Evolutionary conservation across 2,329 filamentous ascomycete genomes (phyloP).

Genomic region (Allantophomopsis lycopodina): DNA sequence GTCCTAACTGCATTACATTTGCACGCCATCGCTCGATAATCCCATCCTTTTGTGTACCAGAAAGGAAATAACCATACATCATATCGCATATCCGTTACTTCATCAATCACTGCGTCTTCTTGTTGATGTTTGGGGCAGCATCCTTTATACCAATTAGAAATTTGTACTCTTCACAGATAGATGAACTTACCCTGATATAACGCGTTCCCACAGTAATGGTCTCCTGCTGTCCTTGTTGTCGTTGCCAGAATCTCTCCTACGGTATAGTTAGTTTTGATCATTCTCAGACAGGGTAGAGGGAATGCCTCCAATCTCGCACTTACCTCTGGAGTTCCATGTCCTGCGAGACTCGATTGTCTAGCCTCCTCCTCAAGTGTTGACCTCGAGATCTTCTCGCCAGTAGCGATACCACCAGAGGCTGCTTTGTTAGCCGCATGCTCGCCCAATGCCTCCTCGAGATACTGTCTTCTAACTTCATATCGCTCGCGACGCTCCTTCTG

Average conservation of each 20-base stretch:
- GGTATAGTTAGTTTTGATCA: neutral
- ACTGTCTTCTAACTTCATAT: conserved; percentile 30
- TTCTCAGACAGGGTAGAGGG: no score
- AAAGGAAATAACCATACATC: no score
- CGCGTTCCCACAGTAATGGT: conserved; percentile 40
- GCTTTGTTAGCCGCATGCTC: conserved; percentile 36
- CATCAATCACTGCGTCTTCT: conserved; percentile 7
- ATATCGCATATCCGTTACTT: neutral
- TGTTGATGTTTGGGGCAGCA: conserved; percentile 6
- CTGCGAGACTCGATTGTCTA: conserved; percentile 31
- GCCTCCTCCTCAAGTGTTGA: conserved; percentile 51
- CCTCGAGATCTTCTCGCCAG: conserved; percentile 49
- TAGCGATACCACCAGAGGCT: conserved; percentile 30
- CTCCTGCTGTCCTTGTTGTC: conserved; percentile 42
- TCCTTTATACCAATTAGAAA: neutral
- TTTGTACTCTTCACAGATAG: neutral
- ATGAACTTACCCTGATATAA: conserved; percentile 31
- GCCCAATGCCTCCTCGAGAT: conserved; percentile 57
- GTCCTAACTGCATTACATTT: no score
- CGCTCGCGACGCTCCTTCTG: conserved; percentile 76
- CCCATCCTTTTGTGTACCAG: no score
- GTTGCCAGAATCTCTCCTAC: conserved; percentile 42
- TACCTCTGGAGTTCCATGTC: conserved; percentile 36
- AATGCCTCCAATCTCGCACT: conserved; percentile 25
- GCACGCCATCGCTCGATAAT: no score